Evolutionary conservation across 2,329 filamentous ascomycete genomes (phyloP).

Genomic region (Nothopassalora personata): DNA sequence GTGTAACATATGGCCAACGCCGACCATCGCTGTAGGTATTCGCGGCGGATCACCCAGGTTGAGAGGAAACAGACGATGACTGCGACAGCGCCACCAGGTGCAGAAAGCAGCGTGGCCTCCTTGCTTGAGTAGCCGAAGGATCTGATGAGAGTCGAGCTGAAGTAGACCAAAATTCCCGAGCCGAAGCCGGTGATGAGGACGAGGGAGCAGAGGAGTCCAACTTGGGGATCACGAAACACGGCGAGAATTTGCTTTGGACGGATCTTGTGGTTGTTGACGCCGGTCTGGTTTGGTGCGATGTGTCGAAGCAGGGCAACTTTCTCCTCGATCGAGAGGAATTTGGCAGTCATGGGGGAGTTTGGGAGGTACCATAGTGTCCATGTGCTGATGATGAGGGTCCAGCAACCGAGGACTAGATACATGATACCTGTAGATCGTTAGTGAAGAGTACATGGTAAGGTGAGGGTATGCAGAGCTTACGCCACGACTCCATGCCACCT

Average conservation of each 20-base stretch:
- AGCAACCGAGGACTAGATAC: conserved; percentile 42
- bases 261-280: conserved; percentile 43
- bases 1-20: not conserved
- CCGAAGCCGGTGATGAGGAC: conserved; percentile 42
- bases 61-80: conserved; percentile 31
- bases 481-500: conserved; percentile 11
- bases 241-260: conserved; percentile 49
- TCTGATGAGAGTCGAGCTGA: conserved; percentile 46
- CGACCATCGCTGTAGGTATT: conserved; percentile 2
- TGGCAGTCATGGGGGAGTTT: conserved; percentile 65
- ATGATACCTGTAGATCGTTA: conserved; percentile 14
- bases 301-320: conserved; percentile 44
- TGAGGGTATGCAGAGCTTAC: conserved; percentile 4
- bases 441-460: not conserved
- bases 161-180: conserved; percentile 51
- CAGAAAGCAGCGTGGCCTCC: conserved; percentile 37
- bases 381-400: conserved; percentile 37
- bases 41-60: not conserved
- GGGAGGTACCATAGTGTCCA: conserved; percentile 26
- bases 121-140: conserved; percentile 30
- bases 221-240: conserved; percentile 58
- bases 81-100: conserved; percentile 55
- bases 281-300: conserved; percentile 40
- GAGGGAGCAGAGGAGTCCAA: conserved; percentile 34
- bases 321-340: conserved; percentile 56